Percentiles rank a stretch among this genome's conserved stretches.
phyloP scores from a whole-genome alignment of 306 rosid species.

The Lagenaria siceraria region DNA sequence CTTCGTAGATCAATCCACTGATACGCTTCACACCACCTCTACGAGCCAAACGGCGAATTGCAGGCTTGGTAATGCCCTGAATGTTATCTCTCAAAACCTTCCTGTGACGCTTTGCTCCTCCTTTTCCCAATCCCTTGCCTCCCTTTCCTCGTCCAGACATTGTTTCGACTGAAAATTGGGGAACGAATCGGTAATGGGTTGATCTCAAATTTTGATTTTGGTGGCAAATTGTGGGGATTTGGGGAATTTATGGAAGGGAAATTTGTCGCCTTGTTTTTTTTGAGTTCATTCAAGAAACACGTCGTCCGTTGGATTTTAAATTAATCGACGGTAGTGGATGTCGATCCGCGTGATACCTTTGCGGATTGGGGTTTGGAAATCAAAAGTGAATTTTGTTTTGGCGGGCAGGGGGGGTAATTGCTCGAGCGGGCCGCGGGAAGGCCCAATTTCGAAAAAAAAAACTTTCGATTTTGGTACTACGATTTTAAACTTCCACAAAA shows the following conservation, averaged over 20 bases:
- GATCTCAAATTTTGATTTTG: not conserved
- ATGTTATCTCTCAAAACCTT: constrained; percentile 44
- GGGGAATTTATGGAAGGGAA: not conserved
- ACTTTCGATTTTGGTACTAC: too few species aligned
- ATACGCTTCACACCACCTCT: constrained; percentile 42
- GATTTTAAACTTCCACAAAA: too few species aligned
- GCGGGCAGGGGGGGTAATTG: not conserved
- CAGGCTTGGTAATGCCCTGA: constrained; percentile 45
- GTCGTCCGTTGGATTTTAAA: not conserved
- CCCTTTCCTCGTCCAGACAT: constrained; percentile 56
- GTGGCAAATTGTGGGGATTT: not conserved
- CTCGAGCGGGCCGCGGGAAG: not conserved
- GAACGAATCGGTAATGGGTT: not conserved
- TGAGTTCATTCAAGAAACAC: not conserved
- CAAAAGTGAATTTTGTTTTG: not conserved
- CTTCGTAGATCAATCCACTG: constrained; percentile 38
- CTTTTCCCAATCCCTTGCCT: constrained; percentile 51
- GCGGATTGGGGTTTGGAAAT: not conserved
- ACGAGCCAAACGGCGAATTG: constrained; percentile 40
- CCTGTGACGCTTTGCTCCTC: constrained; percentile 46
- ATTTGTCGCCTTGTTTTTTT: not conserved
- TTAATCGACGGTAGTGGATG: not conserved
- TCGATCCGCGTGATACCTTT: not conserved
- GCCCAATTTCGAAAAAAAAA: not conserved
- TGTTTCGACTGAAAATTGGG: not conserved